phyloP scores from a whole-genome alignment of 176 grass and related monocot genomes.

The Carex parvula region DNA sequence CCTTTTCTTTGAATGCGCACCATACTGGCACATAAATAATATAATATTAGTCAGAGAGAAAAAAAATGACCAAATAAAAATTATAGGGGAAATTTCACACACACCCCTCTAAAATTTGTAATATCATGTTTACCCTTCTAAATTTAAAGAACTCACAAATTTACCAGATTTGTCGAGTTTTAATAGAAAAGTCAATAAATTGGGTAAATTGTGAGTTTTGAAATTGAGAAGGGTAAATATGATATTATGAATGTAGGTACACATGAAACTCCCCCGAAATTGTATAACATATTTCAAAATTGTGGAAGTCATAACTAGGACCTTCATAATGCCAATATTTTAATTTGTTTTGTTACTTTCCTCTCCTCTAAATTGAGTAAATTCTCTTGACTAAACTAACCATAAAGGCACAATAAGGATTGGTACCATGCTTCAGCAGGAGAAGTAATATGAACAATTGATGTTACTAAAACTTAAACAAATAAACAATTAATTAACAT shows the following conservation, averaged over 20 bases:
- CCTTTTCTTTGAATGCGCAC: slow-evolving; percentile 98
- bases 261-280: no score
- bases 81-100: no score
- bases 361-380: neutral
- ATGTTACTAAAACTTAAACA: neutral
- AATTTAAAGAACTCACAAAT: no score
- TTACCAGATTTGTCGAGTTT: no score
- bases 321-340: neutral
- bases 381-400: neutral
- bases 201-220: no score
- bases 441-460: neutral
- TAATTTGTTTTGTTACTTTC: neutral
- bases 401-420: neutral
- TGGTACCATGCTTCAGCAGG: neutral
- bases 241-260: no score
- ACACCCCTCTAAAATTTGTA: no score
- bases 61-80: neutral
- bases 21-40: slow-evolving; percentile 41
- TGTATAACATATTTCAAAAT: neutral
- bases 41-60: neutral
- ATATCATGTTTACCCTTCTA: no score
- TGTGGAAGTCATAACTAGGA: neutral
- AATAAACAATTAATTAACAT: slow-evolving; percentile 3
- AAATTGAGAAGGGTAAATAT: no score
- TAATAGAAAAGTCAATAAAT: no score